Conservation (phyloP, 2,329 filamentous ascomycete species). For the Proliferodiscus dingleyae region DNA sequence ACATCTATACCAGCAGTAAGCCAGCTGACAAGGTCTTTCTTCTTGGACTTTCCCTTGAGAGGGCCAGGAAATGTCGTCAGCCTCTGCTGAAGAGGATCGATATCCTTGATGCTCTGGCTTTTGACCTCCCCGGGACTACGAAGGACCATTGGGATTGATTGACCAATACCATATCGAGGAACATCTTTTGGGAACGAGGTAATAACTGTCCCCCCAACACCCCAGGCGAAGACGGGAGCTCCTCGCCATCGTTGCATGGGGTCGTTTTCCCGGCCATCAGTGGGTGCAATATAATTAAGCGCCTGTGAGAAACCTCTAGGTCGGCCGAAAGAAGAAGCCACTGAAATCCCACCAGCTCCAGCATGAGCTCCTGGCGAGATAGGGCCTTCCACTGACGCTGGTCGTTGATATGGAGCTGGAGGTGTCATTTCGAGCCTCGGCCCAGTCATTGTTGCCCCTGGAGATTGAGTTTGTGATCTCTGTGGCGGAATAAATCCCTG, state of each 20-base stretch:
- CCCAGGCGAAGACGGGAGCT: conserved; percentile 80
- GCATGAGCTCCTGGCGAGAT: conserved; percentile 20
- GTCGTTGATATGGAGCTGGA: conserved; percentile 43
- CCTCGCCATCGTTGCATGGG: conserved; percentile 88
- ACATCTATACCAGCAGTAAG: conserved; percentile 68
- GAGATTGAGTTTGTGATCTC: conserved; percentile 59
- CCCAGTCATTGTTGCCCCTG: conserved; percentile 47
- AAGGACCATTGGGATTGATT: conserved; percentile 69
- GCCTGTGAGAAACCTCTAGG: conserved; percentile 49
- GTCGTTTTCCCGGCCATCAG: conserved; percentile 66
- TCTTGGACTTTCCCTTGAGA: conserved; percentile 83
- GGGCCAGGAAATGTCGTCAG: conserved; percentile 85
- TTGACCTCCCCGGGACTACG: conserved; percentile 78
- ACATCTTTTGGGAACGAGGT: conserved; percentile 86
- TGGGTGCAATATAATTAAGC: conserved; percentile 56
- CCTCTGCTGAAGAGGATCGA: conserved; percentile 65
- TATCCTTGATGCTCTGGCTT: conserved; percentile 68
- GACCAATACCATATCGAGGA: conserved; percentile 72
- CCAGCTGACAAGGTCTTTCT: conserved; percentile 88
- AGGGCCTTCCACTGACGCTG: conserved; percentile 43
- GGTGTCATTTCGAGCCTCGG: conserved; percentile 35
- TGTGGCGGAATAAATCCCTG: conserved; percentile 47
- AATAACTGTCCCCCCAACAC: conserved; percentile 75
- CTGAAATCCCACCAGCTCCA: conserved; percentile 9
- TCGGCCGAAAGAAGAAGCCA: conserved; percentile 29